Evolutionary conservation across 1,284 basidiomycete genomes (phyloP).

Genomic region (Phellinidium pouzarii): DNA sequence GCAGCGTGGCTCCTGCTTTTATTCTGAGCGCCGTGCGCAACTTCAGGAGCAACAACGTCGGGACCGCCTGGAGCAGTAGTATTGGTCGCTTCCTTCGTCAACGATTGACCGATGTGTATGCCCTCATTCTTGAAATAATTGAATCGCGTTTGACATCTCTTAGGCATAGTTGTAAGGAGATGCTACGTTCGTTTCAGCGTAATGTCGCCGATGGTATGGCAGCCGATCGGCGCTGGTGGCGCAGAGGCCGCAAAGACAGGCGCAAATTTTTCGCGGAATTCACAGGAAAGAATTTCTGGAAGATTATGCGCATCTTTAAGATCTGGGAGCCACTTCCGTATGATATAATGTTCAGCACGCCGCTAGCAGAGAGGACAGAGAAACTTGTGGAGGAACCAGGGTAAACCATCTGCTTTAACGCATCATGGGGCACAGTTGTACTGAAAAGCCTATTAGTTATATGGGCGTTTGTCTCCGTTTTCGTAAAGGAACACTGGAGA

Average conservation of each 20-base stretch:
- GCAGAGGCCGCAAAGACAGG: not conserved
- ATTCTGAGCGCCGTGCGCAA: not conserved
- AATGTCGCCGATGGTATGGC: not conserved
- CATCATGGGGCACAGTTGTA: not conserved
- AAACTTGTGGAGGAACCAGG: no score
- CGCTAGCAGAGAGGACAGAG: not conserved
- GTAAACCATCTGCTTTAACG: no score
- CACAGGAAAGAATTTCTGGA: constrained; percentile 2
- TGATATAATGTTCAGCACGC: not conserved
- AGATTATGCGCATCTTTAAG: constrained; percentile 1
- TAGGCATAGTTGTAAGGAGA: not conserved
- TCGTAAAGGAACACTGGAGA: not conserved
- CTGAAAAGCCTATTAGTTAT: not conserved
- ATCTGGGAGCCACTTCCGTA: constrained; percentile 11
- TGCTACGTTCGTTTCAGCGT: not conserved
- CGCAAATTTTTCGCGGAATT: not conserved
- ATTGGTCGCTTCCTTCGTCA: no score
- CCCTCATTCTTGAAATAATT: no score
- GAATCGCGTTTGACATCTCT: not conserved
- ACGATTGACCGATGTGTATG: no score
- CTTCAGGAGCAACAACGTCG: not conserved
- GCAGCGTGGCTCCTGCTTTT: not conserved
- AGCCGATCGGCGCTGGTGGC: not conserved
- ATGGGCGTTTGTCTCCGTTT: constrained; percentile 10
- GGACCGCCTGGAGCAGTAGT: not conserved